These are phyloP conservation scores for Mimosa pudica DNA, from an alignment of 306 rosid species.

Conservation along the genomic window DNA sequence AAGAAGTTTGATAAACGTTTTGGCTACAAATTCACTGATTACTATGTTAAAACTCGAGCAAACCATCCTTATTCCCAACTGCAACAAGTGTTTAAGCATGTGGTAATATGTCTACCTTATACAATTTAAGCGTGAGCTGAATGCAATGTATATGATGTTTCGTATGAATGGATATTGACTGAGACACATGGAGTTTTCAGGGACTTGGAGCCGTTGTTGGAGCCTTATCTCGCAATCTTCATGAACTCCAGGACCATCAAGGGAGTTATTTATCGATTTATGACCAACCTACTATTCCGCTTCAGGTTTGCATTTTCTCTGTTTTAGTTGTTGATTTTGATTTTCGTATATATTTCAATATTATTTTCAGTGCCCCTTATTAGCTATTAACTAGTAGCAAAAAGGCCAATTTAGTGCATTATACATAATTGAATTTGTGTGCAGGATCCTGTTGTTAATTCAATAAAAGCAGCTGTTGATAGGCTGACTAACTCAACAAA, in stretches of 20 bases:
- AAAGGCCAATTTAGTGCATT: slow-evolving; percentile 20
- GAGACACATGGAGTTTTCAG: slow-evolving; percentile 49
- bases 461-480: slow-evolving; percentile 89
- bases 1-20: slow-evolving; percentile 98
- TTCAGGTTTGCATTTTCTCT: slow-evolving; percentile 61
- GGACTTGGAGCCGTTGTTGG: slow-evolving; percentile 99
- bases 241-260: slow-evolving; percentile 93
- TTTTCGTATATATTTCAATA: slow-evolving; percentile 15
- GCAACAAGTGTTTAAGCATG: slow-evolving; percentile 99
- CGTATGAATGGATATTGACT: slow-evolving; percentile 36
- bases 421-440: slow-evolving; percentile 38
- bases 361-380: slow-evolving; percentile 15
- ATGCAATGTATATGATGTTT: slow-evolving; percentile 3
- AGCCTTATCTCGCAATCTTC: slow-evolving; percentile 97
- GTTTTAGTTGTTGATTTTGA: slow-evolving; percentile 19
- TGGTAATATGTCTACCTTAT: slow-evolving; percentile 65
- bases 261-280: slow-evolving; percentile 97
- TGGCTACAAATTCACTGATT: slow-evolving; percentile 87
- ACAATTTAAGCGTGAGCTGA: slow-evolving; percentile 21
- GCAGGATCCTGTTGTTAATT: slow-evolving; percentile 91
- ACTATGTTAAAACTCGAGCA: slow-evolving; percentile 94
- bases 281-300: slow-evolving; percentile 82
- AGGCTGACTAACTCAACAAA: slow-evolving; percentile 86
- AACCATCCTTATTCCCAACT: slow-evolving; percentile 98
- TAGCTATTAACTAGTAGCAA: slow-evolving; percentile 12